These are phyloP conservation scores for Flaveria linearis DNA, from an alignment of 129 eudicot genomes.

Conservation along the genomic window DNA sequence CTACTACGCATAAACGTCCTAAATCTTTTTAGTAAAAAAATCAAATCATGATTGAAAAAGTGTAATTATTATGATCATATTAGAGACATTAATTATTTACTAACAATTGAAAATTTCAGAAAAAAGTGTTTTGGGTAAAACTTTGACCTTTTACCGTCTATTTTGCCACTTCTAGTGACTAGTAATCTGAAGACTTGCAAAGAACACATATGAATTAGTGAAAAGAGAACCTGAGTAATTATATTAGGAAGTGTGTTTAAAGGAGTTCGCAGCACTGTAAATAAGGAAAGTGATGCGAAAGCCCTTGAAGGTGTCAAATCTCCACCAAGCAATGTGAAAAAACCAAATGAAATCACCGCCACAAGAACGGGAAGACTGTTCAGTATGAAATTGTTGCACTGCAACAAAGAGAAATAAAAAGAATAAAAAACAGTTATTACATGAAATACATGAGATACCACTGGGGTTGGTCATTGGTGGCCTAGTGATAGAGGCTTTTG, in stretches of 20 bases:
- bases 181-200: constrained; percentile 11
- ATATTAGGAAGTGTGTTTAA: constrained; percentile 81
- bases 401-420: constrained; percentile 34
- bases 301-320: constrained; percentile 96
- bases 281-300: constrained; percentile 86
- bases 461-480: too few relatives aligned
- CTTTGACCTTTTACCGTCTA: constrained; percentile 1
- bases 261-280: constrained; percentile 86
- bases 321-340: constrained; percentile 91
- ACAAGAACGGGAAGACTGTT: constrained; percentile 95
- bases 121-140: not conserved
- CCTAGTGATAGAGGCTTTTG: too few relatives aligned
- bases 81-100: not conserved
- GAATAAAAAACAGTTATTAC: constrained; percentile 7
- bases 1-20: not conserved
- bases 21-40: not conserved
- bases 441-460: not conserved
- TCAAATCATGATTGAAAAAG: not conserved
- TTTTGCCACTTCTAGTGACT: constrained; percentile 24
- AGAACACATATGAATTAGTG: constrained; percentile 11
- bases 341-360: constrained; percentile 83
- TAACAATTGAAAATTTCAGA: not conserved
- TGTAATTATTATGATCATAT: not conserved
- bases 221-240: constrained; percentile 68
- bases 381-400: constrained; percentile 82